Conservation (phyloP, 2,329 filamentous ascomycete species). For the Exophiala viscosa region DNA sequence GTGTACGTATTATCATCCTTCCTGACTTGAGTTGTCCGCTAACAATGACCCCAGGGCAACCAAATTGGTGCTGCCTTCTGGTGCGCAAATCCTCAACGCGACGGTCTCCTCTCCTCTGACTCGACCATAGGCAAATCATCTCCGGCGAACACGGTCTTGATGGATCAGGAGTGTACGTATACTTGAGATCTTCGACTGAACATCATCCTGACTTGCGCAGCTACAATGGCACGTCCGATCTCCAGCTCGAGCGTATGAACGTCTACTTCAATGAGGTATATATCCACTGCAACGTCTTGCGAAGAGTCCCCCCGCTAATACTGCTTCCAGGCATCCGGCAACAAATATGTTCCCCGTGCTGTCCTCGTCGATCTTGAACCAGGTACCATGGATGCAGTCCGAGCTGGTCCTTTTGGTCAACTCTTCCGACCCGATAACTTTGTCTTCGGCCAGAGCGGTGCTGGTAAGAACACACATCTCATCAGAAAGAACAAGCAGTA, state of each 20-base stretch:
- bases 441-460: slow-evolving; percentile 98
- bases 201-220: slow-evolving; percentile 42
- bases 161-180: slow-evolving; percentile 85
- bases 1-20: slow-evolving; percentile 61
- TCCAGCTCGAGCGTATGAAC: slow-evolving; percentile 99
- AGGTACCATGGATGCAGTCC: slow-evolving; percentile 99
- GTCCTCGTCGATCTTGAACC: slow-evolving; percentile 99
- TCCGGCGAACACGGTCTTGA: slow-evolving; percentile 94
- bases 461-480: slow-evolving; percentile 51
- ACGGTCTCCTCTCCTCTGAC: slow-evolving; percentile 38
- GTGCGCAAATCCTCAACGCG: slow-evolving; percentile 48
- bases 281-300: slow-evolving; percentile 1
- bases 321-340: slow-evolving; percentile 70
- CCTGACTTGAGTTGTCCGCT: slow-evolving; percentile 32
- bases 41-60: slow-evolving; percentile 70
- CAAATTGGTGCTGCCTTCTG: slow-evolving; percentile 99
- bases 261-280: slow-evolving; percentile 95
- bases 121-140: slow-evolving; percentile 65
- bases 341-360: slow-evolving; percentile 99
- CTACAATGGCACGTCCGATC: slow-evolving; percentile 96
- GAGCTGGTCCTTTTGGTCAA: slow-evolving; percentile 94
- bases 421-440: slow-evolving; percentile 99
- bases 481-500: neutral
- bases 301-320: slow-evolving; percentile 9
- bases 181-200: slow-evolving; percentile 4